Base-by-base conservation (phyloP, 768 basidiomycete species). In the Tulasnella calospora region DNA sequence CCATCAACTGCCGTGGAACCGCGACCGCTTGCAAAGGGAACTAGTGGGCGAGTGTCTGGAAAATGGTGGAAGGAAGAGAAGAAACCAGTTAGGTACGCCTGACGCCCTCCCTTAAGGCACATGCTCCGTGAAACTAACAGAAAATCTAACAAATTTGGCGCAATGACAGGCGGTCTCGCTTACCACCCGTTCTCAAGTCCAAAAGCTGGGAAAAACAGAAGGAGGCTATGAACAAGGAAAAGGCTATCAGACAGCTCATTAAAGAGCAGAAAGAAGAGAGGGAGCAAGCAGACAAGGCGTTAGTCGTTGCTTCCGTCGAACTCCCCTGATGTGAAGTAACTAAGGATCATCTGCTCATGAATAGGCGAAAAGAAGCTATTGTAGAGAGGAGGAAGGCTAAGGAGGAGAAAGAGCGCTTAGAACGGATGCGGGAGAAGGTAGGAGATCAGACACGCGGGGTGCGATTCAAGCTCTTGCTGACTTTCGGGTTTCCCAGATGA, bases 381-480 rank as follows among this genome's bases (percentile, higher is more conserved):
- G 83, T 88, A 74, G 90, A 92, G 81, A 90, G 94, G 79, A 92
- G 89, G 83, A 90, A 86, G 81, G 90, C 89, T 27, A 90, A 89
- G 57, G 92, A 93, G 82, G 94, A 95, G 82, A 89, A 90, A 79
- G 87, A 86, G 80, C 87, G 91, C 72, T 81, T 92, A 71, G 86
- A 86, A 75, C 83, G 83, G 71, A 86, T 86, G 78, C 85, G 82
- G 73, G 82, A 85, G 70, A 91, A 92, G 82, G 89, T 88, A 78
- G 90, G 90, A 30, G 30, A 40, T 23, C 30, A 15, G 27, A 67
- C 61, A 30, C 12, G 10, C 30, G 13, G 15, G 27, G 61, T 15
- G 1, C 12, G 7, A 35, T 30, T 67, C 61, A 10, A 71, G 70
- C 70, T 35, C n/a, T 78, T 57, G 36, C 47, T 44, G 19, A 61